phyloP scores from a whole-genome alignment of 306 rosid species.

The Pterocarpus santalinus region DNA sequence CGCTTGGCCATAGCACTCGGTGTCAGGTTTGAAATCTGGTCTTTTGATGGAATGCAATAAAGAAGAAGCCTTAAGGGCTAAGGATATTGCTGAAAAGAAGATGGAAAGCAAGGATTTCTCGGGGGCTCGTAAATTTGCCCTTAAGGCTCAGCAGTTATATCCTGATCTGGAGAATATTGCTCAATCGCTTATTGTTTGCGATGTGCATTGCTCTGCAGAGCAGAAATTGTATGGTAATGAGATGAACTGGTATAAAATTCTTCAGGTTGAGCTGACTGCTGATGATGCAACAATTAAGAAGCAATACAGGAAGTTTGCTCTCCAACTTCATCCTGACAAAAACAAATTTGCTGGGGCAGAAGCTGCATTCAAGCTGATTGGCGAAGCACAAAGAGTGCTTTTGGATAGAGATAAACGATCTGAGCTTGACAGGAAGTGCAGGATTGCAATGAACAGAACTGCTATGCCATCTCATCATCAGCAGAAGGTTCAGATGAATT shows the following conservation, averaged over 20 bases:
- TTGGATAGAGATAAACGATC: conserved; percentile 75
- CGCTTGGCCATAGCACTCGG: conserved; percentile 41
- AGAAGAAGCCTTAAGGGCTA: conserved; percentile 96
- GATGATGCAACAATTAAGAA: conserved; percentile 80
- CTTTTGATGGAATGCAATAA: conserved; percentile 83
- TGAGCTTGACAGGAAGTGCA: conserved; percentile 64
- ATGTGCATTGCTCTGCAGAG: conserved; percentile 86
- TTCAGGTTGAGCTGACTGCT: conserved; percentile 76
- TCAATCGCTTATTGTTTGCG: conserved; percentile 87
- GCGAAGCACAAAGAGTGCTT: conserved; percentile 90
- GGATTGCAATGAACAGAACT: conserved; percentile 49
- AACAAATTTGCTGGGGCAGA: conserved; percentile 94
- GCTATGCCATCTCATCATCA: conserved; percentile 55
- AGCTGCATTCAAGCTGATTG: conserved; percentile 93
- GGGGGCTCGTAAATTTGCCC: conserved; percentile 75
- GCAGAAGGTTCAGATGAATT: conserved; percentile 50
- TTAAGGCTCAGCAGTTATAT: conserved; percentile 77
- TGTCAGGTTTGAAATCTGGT: conserved; percentile 44
- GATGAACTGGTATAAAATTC: conserved; percentile 85
- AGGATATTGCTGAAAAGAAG: conserved; percentile 78
- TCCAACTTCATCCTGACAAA: conserved; percentile 97
- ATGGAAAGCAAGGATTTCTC: conserved; percentile 83
- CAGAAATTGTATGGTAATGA: conserved; percentile 63
- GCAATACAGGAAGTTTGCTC: conserved; percentile 91
- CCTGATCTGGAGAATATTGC: conserved; percentile 82